phyloP scores from a whole-genome alignment of 2,329 filamentous ascomycete species.

The Fusarium citri region DNA sequence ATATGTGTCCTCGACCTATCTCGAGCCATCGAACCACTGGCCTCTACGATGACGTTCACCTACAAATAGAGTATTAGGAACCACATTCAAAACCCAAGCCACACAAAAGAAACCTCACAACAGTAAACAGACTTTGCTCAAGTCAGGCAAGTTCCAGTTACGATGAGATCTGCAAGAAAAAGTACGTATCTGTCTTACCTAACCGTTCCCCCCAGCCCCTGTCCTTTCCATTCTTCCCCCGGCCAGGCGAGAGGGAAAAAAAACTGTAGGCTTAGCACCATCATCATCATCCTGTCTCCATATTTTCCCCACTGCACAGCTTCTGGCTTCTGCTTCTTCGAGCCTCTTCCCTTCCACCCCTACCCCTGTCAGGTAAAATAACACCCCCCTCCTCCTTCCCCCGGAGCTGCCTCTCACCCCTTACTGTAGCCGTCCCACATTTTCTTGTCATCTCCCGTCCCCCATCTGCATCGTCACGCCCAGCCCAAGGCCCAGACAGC shows the following conservation, averaged over 20 bases:
- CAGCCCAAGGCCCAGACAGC: slow-evolving; percentile 18
- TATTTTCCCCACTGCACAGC: slow-evolving; percentile 36
- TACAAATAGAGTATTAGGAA: neutral
- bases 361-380: neutral
- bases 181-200: slow-evolving; percentile 16
- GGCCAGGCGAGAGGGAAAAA: slow-evolving; percentile 9
- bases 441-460: slow-evolving; percentile 43
- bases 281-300: slow-evolving; percentile 37
- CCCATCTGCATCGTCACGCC: slow-evolving; percentile 35
- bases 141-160: neutral
- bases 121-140: neutral
- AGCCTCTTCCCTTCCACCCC: slow-evolving; percentile 11
- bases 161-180: neutral
- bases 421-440: slow-evolving; percentile 25
- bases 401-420: slow-evolving; percentile 22
- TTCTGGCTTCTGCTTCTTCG: slow-evolving; percentile 26
- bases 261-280: slow-evolving; percentile 23
- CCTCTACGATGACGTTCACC: neutral
- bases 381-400: slow-evolving; percentile 21
- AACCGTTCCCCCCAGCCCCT: slow-evolving; percentile 4
- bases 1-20: neutral
- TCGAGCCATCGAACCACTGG: neutral
- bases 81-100: neutral
- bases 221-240: neutral
- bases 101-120: neutral